These are phyloP conservation scores for Solanum raphanifolium DNA, from an alignment of 257 asterid genomes.

Conservation along the genomic window DNA sequence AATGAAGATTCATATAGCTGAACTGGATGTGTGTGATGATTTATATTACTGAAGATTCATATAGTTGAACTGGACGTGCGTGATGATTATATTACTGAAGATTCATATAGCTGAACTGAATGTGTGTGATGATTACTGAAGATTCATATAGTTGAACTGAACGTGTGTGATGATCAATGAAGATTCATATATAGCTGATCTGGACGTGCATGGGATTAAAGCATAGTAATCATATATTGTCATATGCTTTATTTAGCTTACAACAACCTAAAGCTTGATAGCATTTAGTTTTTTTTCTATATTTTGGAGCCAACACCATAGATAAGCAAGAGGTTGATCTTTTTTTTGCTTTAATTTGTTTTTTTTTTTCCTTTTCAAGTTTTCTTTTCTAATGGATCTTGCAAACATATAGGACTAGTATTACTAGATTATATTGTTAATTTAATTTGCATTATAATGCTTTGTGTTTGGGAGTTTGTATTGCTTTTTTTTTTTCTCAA, in stretches of 20 bases:
- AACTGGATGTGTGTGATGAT: background rate
- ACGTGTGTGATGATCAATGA: background rate
- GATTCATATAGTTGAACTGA: background rate
- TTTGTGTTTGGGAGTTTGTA: slow-evolving; percentile 42
- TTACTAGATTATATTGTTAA: background rate
- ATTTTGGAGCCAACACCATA: slow-evolving; percentile 8
- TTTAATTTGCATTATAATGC: slow-evolving; percentile 2
- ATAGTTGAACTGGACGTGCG: background rate
- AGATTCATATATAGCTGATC: background rate
- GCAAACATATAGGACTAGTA: background rate
- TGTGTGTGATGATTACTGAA: background rate
- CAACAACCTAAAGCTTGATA: background rate
- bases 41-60: background rate
- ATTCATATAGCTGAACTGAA: background rate
- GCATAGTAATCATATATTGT: background rate
- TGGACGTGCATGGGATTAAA: background rate
- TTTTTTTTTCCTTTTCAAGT: background rate
- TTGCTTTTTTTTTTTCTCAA: slow-evolving; percentile 16
- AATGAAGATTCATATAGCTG: background rate
- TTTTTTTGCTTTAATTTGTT: background rate
- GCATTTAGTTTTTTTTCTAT: background rate
- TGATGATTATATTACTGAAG: background rate
- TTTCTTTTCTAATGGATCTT: background rate
- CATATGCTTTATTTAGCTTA: background rate
- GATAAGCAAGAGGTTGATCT: background rate